Base-by-base conservation (phyloP, 116 monocot genomes). In the Zostera marina region DNA sequence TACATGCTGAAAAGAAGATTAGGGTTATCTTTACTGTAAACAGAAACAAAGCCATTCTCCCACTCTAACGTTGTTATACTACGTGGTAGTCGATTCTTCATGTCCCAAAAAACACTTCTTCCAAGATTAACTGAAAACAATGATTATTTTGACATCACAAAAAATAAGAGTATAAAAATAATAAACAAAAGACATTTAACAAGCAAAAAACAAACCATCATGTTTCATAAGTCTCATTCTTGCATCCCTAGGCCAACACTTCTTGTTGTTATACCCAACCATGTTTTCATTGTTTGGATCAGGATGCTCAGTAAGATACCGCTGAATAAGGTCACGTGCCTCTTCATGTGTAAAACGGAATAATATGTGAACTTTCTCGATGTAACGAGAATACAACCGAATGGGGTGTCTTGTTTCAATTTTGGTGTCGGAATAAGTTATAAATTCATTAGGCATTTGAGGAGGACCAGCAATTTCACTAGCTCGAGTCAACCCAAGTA, bases 251-350 rank as follows among this genome's bases (percentile, higher is more conserved):
- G 71, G 71, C 71, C 71, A 71, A 57, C 71, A 71, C 48, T 71
- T 71, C 55, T 71, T 71, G 12, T 71, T 71, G 38, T 71, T 71
- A 38, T 71, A 71, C 11, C 71, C 71, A 38, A 71, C 71, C 71
- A 71, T 71, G 22, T 71, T 71, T 52, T 71, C 71, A 45, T 71
- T 71, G 44, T 71, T 71, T 32, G 64, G 71, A 71, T 71, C 71
- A 43, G 71, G 71, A 59, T 65, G 71, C 44, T 71, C 71, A 1
- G 63, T 71, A 26, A 71, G 65, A 44, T 71, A 71, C 1, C 71
- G 61, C 42, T 71, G 71, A 42, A 71, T 71, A 17, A 71, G 71
- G 49, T 71, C 71, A 38, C 65, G 63, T 2, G 71, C 71, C 42
- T 71, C 71, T 44, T 71, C 71, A 59, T 71, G 71, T 11, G 71